Evolutionary conservation across 371 early-diverging fungal species (phyloP).

Genomic region (Batkoa obscura): DNA sequence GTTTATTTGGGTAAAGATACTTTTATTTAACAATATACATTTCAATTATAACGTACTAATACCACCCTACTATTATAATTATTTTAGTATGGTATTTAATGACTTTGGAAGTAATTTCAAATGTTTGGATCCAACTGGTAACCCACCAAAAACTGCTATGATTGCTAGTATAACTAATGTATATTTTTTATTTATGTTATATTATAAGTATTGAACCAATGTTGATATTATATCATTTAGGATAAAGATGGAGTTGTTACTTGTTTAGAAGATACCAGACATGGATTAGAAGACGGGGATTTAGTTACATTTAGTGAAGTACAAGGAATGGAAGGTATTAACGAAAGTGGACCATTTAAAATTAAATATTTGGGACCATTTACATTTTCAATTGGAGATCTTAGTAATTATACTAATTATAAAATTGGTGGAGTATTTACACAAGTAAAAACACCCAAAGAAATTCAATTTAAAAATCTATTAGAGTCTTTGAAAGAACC

Average conservation of each 20-base stretch:
- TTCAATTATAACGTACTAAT: no score
- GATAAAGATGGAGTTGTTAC: constrained; percentile 82
- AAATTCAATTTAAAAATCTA: constrained; percentile 30
- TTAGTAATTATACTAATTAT: constrained; percentile 15
- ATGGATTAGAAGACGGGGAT: constrained; percentile 94
- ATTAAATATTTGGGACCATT: constrained; percentile 74
- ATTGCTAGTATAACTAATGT: constrained; percentile 61
- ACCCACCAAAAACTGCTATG: constrained; percentile 85
- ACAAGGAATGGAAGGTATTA: constrained; percentile 79
- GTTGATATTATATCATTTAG: constrained; percentile 5
- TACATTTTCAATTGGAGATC: constrained; percentile 89
- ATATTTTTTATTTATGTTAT: not conserved
- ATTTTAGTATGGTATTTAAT: constrained; percentile 46
- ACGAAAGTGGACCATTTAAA: constrained; percentile 58
- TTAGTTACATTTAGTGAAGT: constrained; percentile 86
- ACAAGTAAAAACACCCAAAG: constrained; percentile 84
- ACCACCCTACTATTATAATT: not conserved
- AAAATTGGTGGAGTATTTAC: constrained; percentile 66
- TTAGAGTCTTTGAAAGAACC: constrained; percentile 57
- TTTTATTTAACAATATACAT: not conserved
- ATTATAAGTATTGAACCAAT: constrained; percentile 10
- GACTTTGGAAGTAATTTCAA: constrained; percentile 91
- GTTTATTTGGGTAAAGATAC: constrained; percentile 77
- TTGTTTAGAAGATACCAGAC: constrained; percentile 88
- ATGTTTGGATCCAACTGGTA: constrained; percentile 87